Percentiles rank a stretch among this genome's conserved stretches.
These are phyloP conservation scores for Clitocybe nebularis DNA, from an alignment of 1,284 basidiomycete genomes.

Conservation along the genomic window DNA sequence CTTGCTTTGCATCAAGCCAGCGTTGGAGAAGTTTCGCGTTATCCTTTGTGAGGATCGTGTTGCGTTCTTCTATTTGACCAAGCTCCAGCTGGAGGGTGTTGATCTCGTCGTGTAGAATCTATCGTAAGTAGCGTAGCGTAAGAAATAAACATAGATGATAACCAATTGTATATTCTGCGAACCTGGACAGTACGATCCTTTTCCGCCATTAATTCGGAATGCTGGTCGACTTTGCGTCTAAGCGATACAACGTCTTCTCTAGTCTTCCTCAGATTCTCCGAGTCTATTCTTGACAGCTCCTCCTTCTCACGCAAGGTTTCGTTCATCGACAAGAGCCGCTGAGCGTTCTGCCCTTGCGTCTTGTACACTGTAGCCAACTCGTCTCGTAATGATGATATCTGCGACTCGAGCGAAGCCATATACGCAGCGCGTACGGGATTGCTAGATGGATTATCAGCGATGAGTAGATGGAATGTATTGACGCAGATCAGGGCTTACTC, in stretches of 20 bases:
- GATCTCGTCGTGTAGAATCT: slow-evolving; percentile 95
- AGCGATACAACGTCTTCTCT: slow-evolving; percentile 70
- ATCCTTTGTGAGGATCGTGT: slow-evolving; percentile 82
- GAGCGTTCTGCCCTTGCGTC: slow-evolving; percentile 93
- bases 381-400: slow-evolving; percentile 85
- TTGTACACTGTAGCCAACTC: slow-evolving; percentile 95
- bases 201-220: slow-evolving; percentile 80
- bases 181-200: slow-evolving; percentile 90
- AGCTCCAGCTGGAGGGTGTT: slow-evolving; percentile 88
- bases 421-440: slow-evolving; percentile 86
- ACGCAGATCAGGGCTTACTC: too few species aligned
- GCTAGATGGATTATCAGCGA: slow-evolving; percentile 32
- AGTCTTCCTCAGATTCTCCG: slow-evolving; percentile 71
- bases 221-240: slow-evolving; percentile 78
- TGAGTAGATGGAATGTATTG: slow-evolving; percentile 16
- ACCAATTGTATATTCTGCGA: slow-evolving; percentile 17
- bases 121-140: slow-evolving; percentile 9
- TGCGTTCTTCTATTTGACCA: slow-evolving; percentile 83
- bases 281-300: slow-evolving; percentile 70
- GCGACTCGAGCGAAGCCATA: slow-evolving; percentile 86
- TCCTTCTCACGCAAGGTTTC: slow-evolving; percentile 93
- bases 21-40: slow-evolving; percentile 93
- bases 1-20: slow-evolving; percentile 93
- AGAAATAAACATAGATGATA: slow-evolving; percentile 3
- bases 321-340: slow-evolving; percentile 87